These are phyloP conservation scores for Aspergillus sp. DNA, from an alignment of 2,329 filamentous ascomycete genomes.

Conservation along the genomic window DNA sequence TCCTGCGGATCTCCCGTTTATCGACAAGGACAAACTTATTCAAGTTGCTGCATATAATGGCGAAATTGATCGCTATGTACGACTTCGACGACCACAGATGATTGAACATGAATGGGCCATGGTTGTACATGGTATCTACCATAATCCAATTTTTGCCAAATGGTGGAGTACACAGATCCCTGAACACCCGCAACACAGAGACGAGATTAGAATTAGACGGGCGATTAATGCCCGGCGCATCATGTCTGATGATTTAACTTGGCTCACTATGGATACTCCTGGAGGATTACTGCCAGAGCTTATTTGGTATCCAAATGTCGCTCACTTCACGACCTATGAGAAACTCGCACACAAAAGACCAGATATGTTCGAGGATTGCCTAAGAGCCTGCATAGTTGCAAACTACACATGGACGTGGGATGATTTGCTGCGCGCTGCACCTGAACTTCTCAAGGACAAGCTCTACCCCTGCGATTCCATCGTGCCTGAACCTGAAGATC, in stretches of 20 bases:
- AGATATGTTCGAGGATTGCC: too few relatives aligned
- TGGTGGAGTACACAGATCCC: constrained; percentile 26
- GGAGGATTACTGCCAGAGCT: too few relatives aligned
- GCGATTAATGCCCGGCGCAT: constrained; percentile 7
- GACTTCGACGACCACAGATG: constrained; percentile 31
- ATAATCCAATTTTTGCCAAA: constrained; percentile 37
- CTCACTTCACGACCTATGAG: too few relatives aligned
- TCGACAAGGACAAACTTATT: constrained; percentile 42
- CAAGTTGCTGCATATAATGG: constrained; percentile 39
- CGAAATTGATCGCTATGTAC: constrained; percentile 41
- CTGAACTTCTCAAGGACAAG: too few relatives aligned
- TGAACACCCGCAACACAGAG: background rate
- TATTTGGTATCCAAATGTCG: too few relatives aligned
- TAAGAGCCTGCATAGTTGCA: too few relatives aligned
- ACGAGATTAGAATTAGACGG: background rate
- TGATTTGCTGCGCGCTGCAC: too few relatives aligned
- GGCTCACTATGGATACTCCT: too few relatives aligned
- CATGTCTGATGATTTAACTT: constrained; percentile 1
- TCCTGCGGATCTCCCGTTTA: constrained; percentile 35
- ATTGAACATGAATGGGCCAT: constrained; percentile 27
- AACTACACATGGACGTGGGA: too few relatives aligned
- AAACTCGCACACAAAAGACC: too few relatives aligned
- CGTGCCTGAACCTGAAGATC: background rate
- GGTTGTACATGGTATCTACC: constrained; percentile 38
- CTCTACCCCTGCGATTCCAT: too few relatives aligned